phyloP scores from a whole-genome alignment of 2,329 filamentous ascomycete genomes.

The Diaporthe helianthi region DNA sequence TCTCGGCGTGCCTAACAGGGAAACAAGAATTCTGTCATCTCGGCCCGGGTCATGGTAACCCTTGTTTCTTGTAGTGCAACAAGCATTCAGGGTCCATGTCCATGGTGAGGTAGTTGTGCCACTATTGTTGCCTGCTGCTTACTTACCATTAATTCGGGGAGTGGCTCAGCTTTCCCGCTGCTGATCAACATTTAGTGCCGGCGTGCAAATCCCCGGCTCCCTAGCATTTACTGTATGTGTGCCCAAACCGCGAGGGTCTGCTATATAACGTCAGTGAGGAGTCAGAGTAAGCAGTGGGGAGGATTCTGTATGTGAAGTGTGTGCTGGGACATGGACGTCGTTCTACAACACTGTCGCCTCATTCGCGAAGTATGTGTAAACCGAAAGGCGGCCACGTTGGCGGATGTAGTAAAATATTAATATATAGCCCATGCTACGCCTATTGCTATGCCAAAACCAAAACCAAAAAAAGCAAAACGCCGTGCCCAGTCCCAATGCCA shows the following conservation, averaged over 20 bases:
- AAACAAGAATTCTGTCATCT: background rate
- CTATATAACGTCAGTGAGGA: background rate
- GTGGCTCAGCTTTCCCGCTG: background rate
- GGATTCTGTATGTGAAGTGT: no score
- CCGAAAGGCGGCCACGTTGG: no score
- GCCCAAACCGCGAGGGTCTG: background rate
- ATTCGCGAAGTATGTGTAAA: accelerated
- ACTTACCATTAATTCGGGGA: background rate
- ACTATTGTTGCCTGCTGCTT: background rate
- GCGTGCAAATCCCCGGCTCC: background rate
- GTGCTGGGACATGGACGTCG: no score
- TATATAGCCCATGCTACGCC: constrained; percentile 3
- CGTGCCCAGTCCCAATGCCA: background rate
- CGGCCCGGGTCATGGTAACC: background rate
- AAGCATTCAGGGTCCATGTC: no score
- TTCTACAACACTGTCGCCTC: no score
- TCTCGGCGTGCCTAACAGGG: constrained; percentile 18
- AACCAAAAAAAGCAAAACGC: constrained; percentile 1
- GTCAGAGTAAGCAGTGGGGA: background rate
- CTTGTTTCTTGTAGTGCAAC: no score
- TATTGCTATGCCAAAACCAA: constrained; percentile 23
- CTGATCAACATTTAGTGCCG: background rate
- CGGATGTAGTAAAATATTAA: background rate
- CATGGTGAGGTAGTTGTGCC: no score
- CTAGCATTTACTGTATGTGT: background rate